Evolutionary conservation across 768 basidiomycete genomes (phyloP).

Genomic region (Boletus pseudo-olivaceus): DNA sequence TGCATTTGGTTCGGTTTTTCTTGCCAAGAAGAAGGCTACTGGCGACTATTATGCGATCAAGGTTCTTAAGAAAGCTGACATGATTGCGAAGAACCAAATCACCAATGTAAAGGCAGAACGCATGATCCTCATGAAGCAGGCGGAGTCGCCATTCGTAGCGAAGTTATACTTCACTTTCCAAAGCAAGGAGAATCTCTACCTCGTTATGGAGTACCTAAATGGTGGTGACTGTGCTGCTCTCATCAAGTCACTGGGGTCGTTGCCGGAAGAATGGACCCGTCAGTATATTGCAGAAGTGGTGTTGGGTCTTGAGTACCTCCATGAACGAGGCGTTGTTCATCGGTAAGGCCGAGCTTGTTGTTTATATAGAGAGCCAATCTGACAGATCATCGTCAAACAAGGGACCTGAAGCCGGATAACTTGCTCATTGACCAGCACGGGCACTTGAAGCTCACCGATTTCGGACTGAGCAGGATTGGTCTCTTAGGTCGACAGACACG

Average conservation of each 20-base stretch:
- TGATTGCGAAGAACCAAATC: slow-evolving; percentile 99
- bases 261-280: slow-evolving; percentile 96
- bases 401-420: slow-evolving; percentile 98
- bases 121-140: slow-evolving; percentile 99
- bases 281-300: slow-evolving; percentile 97
- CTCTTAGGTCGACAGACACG: slow-evolving; percentile 95
- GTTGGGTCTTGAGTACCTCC: slow-evolving; percentile 94
- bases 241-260: slow-evolving; percentile 89
- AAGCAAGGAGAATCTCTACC: slow-evolving; percentile 96
- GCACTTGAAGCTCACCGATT: slow-evolving; percentile 97
- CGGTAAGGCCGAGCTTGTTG: slow-evolving; percentile 54
- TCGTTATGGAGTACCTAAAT: slow-evolving; percentile 99
- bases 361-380: not conserved
- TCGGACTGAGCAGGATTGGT: slow-evolving; percentile 95
- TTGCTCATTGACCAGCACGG: slow-evolving; percentile 95
- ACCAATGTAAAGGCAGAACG: slow-evolving; percentile 99
- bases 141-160: slow-evolving; percentile 96
- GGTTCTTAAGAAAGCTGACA: slow-evolving; percentile 99
- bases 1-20: slow-evolving; percentile 96
- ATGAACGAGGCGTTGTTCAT: slow-evolving; percentile 92
- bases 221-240: slow-evolving; percentile 97
- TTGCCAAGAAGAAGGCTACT: slow-evolving; percentile 96
- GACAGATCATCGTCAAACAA: slow-evolving; percentile 30
- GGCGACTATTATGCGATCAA: slow-evolving; percentile 99
- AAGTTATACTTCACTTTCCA: slow-evolving; percentile 99